These are phyloP conservation scores for Fusarium subtropicale DNA, from an alignment of 2,329 filamentous ascomycete genomes.

Conservation along the genomic window DNA sequence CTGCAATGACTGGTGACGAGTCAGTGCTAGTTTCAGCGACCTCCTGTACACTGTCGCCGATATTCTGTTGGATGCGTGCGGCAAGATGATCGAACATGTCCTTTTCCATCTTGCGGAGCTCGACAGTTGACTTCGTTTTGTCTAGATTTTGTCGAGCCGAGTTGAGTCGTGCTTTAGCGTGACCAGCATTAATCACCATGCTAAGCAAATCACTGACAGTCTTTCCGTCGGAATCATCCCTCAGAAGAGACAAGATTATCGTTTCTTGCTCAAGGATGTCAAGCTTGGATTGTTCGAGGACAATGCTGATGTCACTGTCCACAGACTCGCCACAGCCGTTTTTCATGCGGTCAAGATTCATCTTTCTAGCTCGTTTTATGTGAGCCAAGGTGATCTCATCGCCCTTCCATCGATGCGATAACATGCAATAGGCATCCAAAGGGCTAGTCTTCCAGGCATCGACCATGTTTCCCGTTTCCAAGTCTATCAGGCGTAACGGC, in stretches of 20 bases:
- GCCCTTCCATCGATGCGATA: slow-evolving; percentile 12
- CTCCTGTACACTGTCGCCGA: not conserved
- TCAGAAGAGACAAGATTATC: not conserved
- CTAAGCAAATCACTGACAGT: not conserved
- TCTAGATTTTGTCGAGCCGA: not conserved
- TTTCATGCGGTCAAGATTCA: not conserved
- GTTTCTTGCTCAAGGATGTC: not conserved
- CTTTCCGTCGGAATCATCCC: not conserved
- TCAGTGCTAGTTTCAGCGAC: not conserved
- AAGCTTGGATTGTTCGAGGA: not conserved
- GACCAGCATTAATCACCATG: not conserved
- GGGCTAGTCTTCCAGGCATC: slow-evolving; percentile 3
- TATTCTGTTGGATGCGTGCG: not conserved
- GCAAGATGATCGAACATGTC: slow-evolving; percentile 11
- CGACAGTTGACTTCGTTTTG: not conserved
- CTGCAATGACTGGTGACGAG: not conserved
- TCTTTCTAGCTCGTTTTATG: not conserved
- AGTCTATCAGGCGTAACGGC: not conserved
- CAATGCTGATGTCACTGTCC: not conserved
- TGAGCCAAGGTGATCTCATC: slow-evolving; percentile 1
- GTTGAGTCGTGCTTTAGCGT: not conserved
- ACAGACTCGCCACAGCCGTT: not conserved
- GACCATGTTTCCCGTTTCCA: slow-evolving; percentile 3
- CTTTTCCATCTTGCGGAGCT: slow-evolving; percentile 6
- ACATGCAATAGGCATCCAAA: not conserved